phyloP scores from a whole-genome alignment of 2,329 filamentous ascomycete genomes.

The Pleurostoma richardsiae region DNA sequence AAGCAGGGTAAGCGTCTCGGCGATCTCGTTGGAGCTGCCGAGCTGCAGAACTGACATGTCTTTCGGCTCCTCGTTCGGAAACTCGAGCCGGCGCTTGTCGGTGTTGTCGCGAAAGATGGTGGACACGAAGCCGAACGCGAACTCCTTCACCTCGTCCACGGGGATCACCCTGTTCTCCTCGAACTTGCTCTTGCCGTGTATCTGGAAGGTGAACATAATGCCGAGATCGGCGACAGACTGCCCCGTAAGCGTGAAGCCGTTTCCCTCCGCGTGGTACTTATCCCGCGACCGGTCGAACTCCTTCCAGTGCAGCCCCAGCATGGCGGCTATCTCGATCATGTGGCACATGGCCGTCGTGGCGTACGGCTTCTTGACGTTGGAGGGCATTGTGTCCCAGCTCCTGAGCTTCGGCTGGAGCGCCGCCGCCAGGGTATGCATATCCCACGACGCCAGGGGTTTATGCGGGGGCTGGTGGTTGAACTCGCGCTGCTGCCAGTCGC shows the following conservation, averaged over 20 bases:
- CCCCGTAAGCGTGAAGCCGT: slow-evolving; percentile 46
- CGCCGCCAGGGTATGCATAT: slow-evolving; percentile 34
- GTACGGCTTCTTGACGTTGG: slow-evolving; percentile 40
- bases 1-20: slow-evolving; percentile 45
- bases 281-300: slow-evolving; percentile 48
- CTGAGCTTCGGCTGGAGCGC: slow-evolving; percentile 38
- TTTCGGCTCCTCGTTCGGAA: slow-evolving; percentile 30
- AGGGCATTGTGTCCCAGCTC: slow-evolving; percentile 49
- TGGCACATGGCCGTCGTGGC: slow-evolving; percentile 52
- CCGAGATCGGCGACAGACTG: slow-evolving; percentile 42
- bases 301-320: slow-evolving; percentile 54
- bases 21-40: slow-evolving; percentile 42
- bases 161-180: slow-evolving; percentile 47
- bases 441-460: slow-evolving; percentile 15
- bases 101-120: slow-evolving; percentile 42
- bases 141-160: slow-evolving; percentile 44
- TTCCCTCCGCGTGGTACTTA: slow-evolving; percentile 50
- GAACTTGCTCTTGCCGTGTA: slow-evolving; percentile 43
- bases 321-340: slow-evolving; percentile 47
- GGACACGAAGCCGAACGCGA: slow-evolving; percentile 50
- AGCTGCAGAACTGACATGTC: slow-evolving; percentile 40
- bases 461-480: slow-evolving; percentile 13
- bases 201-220: slow-evolving; percentile 48
- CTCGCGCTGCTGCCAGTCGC: slow-evolving; percentile 36
- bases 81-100: slow-evolving; percentile 30